Evolutionary conservation across 305 asterid species (phyloP).

Genomic region (Caryopteris hybrid): DNA sequence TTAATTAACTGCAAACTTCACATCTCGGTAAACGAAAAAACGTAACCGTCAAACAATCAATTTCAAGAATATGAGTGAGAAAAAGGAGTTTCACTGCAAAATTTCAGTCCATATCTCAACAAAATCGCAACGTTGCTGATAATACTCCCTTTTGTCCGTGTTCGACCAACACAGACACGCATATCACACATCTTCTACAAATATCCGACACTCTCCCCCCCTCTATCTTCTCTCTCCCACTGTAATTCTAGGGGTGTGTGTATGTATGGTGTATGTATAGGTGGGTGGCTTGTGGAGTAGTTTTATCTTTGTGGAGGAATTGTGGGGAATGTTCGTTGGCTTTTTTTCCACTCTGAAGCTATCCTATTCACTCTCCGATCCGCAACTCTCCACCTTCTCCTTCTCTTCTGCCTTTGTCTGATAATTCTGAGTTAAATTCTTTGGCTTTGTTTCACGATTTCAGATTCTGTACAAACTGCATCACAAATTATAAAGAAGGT

Average conservation of each 20-base stretch:
- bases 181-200: conserved; percentile 16
- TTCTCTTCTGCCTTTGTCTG: neutral
- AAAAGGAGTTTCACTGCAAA: neutral
- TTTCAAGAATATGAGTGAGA: neutral
- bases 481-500: conserved; percentile 13
- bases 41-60: conserved; percentile 18
- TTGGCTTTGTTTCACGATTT: conserved; percentile 2
- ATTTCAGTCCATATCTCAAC: neutral
- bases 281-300: conserved; percentile 26
- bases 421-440: neutral
- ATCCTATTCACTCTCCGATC: conserved; percentile 38
- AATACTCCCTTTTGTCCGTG: conserved; percentile 12
- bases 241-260: neutral
- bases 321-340: conserved; percentile 33
- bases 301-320: conserved; percentile 7
- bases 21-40: conserved; percentile 5
- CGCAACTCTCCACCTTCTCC: conserved; percentile 22
- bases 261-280: conserved; percentile 24
- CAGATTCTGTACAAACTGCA: neutral
- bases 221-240: neutral
- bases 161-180: conserved; percentile 22
- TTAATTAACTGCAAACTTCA: neutral
- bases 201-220: neutral
- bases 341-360: conserved; percentile 29
- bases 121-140: conserved; percentile 8